Percentiles rank a stretch among this genome's conserved stretches.
Conservation (phyloP, 1,139 yeast genomes). For the Saccharomycopsis hybrid region DNA sequence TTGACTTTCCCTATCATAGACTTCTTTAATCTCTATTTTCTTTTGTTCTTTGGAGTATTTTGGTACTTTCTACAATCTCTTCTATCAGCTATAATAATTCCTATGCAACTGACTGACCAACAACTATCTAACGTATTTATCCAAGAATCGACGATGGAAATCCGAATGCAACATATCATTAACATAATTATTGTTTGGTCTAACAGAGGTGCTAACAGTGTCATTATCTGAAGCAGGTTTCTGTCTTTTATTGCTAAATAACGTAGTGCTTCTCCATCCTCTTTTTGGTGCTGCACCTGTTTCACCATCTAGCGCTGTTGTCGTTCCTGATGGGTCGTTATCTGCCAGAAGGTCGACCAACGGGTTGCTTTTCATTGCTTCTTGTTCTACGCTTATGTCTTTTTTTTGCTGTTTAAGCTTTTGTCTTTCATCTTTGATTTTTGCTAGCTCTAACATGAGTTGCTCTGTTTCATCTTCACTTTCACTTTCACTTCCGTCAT, state of each 20-base stretch:
- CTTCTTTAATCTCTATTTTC: no score
- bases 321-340: no score
- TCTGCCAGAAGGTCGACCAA: conserved; percentile 22
- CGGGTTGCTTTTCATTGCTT: conserved; percentile 14
- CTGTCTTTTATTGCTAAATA: conserved; percentile 30
- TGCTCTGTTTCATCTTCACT: conserved; percentile 21
- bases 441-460: conserved; percentile 19
- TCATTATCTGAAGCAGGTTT: conserved; percentile 16
- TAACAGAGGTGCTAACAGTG: no score
- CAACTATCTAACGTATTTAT: conserved; percentile 45
- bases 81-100: no score
- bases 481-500: conserved; percentile 5
- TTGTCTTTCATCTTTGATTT: conserved; percentile 24
- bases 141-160: conserved; percentile 63
- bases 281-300: conserved; percentile 31
- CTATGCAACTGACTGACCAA: no score
- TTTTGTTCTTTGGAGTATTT: no score
- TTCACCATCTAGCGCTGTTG: no score
- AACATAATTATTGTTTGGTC: conserved; percentile 45
- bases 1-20: no score
- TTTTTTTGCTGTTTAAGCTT: conserved; percentile 23
- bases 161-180: conserved; percentile 66
- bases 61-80: no score
- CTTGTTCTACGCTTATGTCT: conserved; percentile 23
- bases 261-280: conserved; percentile 53